Base-by-base conservation (phyloP, 768 basidiomycete genomes). In the Phanerochaete carnosa region DNA sequence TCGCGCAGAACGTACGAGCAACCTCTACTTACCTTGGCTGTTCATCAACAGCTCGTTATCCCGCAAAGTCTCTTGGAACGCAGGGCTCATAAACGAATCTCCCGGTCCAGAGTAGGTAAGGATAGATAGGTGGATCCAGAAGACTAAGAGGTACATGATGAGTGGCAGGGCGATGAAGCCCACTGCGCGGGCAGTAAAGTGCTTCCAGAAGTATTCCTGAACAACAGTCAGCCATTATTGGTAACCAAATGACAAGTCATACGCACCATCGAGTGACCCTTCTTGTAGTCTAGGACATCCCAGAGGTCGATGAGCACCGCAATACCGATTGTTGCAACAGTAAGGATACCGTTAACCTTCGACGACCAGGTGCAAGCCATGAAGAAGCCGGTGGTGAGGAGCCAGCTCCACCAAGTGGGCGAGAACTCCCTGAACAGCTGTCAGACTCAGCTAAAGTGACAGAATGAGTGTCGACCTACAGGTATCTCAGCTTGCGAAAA, bases 301-400 rank as follows among this genome's bases (percentile, higher is more conserved):
- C 97, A 99, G 12, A 99, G 79, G 72, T 99, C 97, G 61, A 96
- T 86, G 30, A 92, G 70, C 46, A 98, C 97, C 6, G 96, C 96
- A 52, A 90, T 80, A 1, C 97, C 97, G 65, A 99, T 87, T 15
- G 92, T 84, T 45, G 86, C 58, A 59, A 99, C 98, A 1, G 94
- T 94, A 62, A 99, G 80, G 51, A 98, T 79, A 35, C 97, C 97
- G 66, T 98, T 98, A 76, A 98, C 97, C 75, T 99, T 99, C 69
- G 95, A 96, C 3, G 92, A 94, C 83, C 97, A 92, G 1, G 95
- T 93, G 73, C 94, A 94, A 33, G 95, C 94, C 85, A 99, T 92
- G 75, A 91, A 95, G 58, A 88, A 80, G 22, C 97, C 97, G 1
- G 96, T 98, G 1, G 89, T 81, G 45, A 89, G 72, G 43, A 98